These are phyloP conservation scores for Phalaenopsis hybrid DNA, from an alignment of 116 monocot genomes.

Conservation along the genomic window DNA sequence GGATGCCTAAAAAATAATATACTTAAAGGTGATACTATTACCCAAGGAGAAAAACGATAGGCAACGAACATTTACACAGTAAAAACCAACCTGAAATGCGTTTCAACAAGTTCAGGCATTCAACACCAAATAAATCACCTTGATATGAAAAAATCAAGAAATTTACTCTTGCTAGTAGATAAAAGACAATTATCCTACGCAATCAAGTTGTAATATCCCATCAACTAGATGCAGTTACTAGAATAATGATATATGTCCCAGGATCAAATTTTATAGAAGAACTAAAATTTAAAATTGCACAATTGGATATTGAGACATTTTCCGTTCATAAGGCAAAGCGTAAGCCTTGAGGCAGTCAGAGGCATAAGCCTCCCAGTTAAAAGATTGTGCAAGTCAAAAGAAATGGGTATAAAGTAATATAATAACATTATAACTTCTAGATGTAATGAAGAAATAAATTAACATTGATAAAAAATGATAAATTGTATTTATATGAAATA, in stretches of 20 bases:
- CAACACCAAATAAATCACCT: background rate
- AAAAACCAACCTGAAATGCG: background rate
- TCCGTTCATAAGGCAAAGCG: too few relatives aligned
- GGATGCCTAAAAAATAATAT: background rate
- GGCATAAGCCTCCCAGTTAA: too few relatives aligned
- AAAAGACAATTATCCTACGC: background rate
- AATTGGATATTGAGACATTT: too few relatives aligned
- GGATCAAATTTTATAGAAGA: background rate
- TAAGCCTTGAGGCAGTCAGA: too few relatives aligned
- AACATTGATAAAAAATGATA: too few relatives aligned
- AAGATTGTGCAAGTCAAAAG: too few relatives aligned
- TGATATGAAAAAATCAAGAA: constrained; percentile 2
- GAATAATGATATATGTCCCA: background rate
- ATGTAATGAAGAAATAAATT: too few relatives aligned
- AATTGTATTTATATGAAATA: too few relatives aligned
- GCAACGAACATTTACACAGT: background rate
- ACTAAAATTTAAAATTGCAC: too few relatives aligned
- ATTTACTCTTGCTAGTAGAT: background rate
- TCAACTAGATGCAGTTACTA: background rate
- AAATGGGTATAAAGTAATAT: too few relatives aligned
- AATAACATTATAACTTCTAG: too few relatives aligned
- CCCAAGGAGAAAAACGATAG: background rate
- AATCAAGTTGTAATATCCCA: background rate
- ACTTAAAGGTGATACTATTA: background rate
- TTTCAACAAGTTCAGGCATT: background rate